Evolutionary conservation across 148 eudicot species (phyloP).

Genomic region (Fagopyrum esculentum): DNA sequence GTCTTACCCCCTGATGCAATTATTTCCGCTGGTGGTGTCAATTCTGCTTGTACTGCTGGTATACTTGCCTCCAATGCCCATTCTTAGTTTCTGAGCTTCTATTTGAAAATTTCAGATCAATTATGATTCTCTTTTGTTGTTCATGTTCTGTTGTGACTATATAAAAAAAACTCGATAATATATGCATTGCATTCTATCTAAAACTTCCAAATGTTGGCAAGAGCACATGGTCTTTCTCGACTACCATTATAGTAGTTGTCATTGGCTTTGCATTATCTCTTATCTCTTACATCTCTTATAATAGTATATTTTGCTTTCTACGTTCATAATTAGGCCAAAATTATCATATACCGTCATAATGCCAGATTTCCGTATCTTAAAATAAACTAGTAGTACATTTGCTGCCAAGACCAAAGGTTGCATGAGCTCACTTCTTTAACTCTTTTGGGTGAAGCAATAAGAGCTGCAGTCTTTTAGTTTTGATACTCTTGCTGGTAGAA

Average conservation of each 20-base stretch:
- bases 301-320: too few species aligned
- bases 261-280: too few species aligned
- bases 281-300: too few species aligned
- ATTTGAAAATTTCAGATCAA: background rate
- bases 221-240: background rate
- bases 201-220: background rate
- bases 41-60: constrained; percentile 96
- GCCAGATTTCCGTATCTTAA: background rate
- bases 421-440: background rate
- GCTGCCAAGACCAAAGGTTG: background rate
- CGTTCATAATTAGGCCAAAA: too few species aligned
- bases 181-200: background rate
- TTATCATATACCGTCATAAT: background rate
- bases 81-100: background rate
- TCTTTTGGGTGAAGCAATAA: background rate
- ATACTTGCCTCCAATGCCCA: constrained; percentile 13
- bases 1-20: constrained; percentile 80
- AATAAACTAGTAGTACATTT: background rate
- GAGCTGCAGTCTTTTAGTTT: background rate
- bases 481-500: background rate
- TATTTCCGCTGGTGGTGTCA: constrained; percentile 82
- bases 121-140: background rate
- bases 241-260: too few species aligned
- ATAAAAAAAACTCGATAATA: background rate
- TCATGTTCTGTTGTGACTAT: background rate